phyloP scores from a whole-genome alignment of 371 early-diverging fungal species.

The Mortierella sp. region DNA sequence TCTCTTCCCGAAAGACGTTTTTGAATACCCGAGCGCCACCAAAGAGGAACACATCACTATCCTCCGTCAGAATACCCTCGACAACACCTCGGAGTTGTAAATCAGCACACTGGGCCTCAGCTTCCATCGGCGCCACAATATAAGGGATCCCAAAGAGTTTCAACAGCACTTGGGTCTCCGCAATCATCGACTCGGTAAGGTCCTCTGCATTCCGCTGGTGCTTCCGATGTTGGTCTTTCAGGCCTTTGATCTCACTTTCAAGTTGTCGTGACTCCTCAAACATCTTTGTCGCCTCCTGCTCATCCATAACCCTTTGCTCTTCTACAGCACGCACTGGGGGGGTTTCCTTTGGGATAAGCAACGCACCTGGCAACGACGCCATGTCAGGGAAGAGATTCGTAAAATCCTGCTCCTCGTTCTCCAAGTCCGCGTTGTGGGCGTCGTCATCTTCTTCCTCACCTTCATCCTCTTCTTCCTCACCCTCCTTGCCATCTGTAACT shows the following conservation, averaged over 20 bases:
- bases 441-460: slow-evolving; percentile 58
- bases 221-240: slow-evolving; percentile 69
- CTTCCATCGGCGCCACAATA: slow-evolving; percentile 96
- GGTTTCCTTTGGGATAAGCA: slow-evolving; percentile 29
- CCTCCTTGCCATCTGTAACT: slow-evolving; percentile 2
- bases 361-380: slow-evolving; percentile 49
- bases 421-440: slow-evolving; percentile 45
- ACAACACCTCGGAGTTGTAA: slow-evolving; percentile 80
- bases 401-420: slow-evolving; percentile 59
- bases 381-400: slow-evolving; percentile 52
- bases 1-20: slow-evolving; percentile 95
- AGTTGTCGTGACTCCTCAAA: slow-evolving; percentile 64
- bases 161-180: slow-evolving; percentile 83
- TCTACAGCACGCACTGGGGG: slow-evolving; percentile 59
- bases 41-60: slow-evolving; percentile 98
- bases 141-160: slow-evolving; percentile 97
- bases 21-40: slow-evolving; percentile 93
- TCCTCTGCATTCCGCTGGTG: slow-evolving; percentile 78
- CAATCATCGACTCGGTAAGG: slow-evolving; percentile 79
- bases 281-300: slow-evolving; percentile 63
- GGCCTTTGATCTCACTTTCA: slow-evolving; percentile 69
- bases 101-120: slow-evolving; percentile 98
- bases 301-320: slow-evolving; percentile 68
- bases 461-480: slow-evolving; percentile 36
- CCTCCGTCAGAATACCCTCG: slow-evolving; percentile 99